Evolutionary conservation across 1,284 basidiomycete species (phyloP), one percentile per base, ranked within the genome.

Genomic region (Boletellus sp.): DNA sequence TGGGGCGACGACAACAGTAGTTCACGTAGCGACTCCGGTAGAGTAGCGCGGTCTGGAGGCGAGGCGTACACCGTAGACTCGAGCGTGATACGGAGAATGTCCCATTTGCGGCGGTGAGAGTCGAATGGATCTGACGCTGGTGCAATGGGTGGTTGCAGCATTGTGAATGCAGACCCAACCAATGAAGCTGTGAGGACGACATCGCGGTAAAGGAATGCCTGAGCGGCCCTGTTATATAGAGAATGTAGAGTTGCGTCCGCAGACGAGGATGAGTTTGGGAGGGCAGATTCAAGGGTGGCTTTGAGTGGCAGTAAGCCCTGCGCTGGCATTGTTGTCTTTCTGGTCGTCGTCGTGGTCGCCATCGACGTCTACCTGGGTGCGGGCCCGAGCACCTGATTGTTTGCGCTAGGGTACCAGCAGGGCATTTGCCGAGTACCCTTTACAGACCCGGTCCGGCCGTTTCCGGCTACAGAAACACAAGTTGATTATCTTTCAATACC

Each of bases 1-100:
- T 81, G 79, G 1, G 87, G 76, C 0, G 85, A 79, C 47, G 84
- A 75, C 26, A 79, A 63, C 8, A 82, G 70, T 46, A 78, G 75
- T 16, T 75, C 72, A 24, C 77, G 75, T 35, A 88, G 68, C 0
- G 74, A 54, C 10, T 74, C 65, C 0, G 85, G 83, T 22, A 86
- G 64, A 8, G 67, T 62, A 5, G 74, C 68, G 35, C 70, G 69
- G 18, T 79, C 67, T 28, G 72, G 70, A 1, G 83, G 81, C 0
- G 85, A 76, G 8, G 78, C 68, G 62, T 85, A 88, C 28, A 88
- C 69, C 0, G 85, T 89, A 1, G 84, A 82, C 64, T 91, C 89
- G 54, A 90, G 77, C 1, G 88, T 91, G 58, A 91, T 84, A 21
- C 89, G 78, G 5, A 91, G 80, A 49, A 91, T 82, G 59, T 91